Percentiles rank a stretch among this genome's conserved stretches.
These are phyloP conservation scores for Stachybotrys chartarum DNA, from an alignment of 2,329 filamentous ascomycete species.

Conservation along the genomic window DNA sequence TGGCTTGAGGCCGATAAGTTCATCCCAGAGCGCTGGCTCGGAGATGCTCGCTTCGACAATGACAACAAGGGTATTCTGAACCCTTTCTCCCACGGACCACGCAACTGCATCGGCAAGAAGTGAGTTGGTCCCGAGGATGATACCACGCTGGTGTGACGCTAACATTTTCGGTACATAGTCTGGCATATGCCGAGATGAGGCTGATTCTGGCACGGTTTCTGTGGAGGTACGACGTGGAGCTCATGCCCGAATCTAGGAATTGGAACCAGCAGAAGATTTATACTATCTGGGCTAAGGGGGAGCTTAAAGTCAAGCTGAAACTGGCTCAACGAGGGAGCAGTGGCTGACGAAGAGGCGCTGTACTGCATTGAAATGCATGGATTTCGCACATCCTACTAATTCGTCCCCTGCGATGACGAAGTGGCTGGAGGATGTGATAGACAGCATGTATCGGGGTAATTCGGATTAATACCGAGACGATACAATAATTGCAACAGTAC, in stretches of 20 bases:
- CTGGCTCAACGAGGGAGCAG: not conserved
- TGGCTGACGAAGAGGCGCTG: too few species aligned
- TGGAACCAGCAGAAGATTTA: constrained; percentile 8
- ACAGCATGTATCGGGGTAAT: too few species aligned
- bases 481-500: too few species aligned
- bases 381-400: too few species aligned
- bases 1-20: constrained; percentile 35
- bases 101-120: constrained; percentile 43
- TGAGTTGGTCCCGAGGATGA: constrained; percentile 15
- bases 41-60: constrained; percentile 21
- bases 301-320: not conserved
- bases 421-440: too few species aligned
- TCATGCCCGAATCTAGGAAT: constrained; percentile 13
- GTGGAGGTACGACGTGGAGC: constrained; percentile 37
- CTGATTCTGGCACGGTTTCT: constrained; percentile 37
- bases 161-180: constrained; percentile 15
- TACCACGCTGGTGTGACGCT: not conserved
- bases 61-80: constrained; percentile 34
- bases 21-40: constrained; percentile 38
- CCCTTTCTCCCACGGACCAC: constrained; percentile 37
- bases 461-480: too few species aligned
- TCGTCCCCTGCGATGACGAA: too few species aligned
- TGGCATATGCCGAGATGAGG: constrained; percentile 44
- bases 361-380: too few species aligned
- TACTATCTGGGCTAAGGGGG: constrained; percentile 5